Conservation (phyloP, 768 basidiomycete species). For the Pisolithus albus region DNA sequence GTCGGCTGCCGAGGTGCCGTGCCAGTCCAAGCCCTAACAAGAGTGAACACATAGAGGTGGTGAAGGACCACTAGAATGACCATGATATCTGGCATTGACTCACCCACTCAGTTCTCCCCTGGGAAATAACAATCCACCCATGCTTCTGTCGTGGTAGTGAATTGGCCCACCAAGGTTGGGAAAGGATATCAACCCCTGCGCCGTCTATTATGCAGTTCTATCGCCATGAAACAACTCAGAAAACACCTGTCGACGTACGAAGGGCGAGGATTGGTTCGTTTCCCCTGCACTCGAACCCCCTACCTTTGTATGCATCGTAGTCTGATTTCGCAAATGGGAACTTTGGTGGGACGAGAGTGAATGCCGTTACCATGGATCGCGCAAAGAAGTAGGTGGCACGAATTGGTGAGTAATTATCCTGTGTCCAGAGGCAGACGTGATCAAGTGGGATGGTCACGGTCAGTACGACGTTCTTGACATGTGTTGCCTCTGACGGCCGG, state of each 20-base stretch:
- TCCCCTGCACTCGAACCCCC: constrained; percentile 8
- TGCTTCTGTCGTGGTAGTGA: constrained; percentile 50
- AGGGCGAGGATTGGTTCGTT: constrained; percentile 54
- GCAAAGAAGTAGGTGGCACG: constrained; percentile 55
- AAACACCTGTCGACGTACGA: constrained; percentile 36
- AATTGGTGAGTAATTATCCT: constrained; percentile 32
- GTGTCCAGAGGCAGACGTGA: constrained; percentile 40
- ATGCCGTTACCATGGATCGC: constrained; percentile 47
- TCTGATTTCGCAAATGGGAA: constrained; percentile 18
- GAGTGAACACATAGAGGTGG: not conserved
- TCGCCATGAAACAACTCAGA: not conserved
- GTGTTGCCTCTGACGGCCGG: not conserved
- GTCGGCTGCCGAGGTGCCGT: constrained; percentile 71
- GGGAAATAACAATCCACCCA: constrained; percentile 76
- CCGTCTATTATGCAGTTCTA: constrained; percentile 50
- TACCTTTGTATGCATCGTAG: not conserved
- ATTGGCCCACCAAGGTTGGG: constrained; percentile 51
- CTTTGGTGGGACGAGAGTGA: constrained; percentile 52
- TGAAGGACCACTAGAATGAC: not conserved
- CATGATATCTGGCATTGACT: constrained; percentile 3
- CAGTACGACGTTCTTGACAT: constrained; percentile 18
- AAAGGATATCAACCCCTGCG: constrained; percentile 71
- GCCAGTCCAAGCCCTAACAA: constrained; percentile 83
- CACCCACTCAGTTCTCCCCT: constrained; percentile 84
- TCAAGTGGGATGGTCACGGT: constrained; percentile 36